Base-by-base conservation (phyloP, 768 basidiomycete species). In the Suillus subalutaceus region DNA sequence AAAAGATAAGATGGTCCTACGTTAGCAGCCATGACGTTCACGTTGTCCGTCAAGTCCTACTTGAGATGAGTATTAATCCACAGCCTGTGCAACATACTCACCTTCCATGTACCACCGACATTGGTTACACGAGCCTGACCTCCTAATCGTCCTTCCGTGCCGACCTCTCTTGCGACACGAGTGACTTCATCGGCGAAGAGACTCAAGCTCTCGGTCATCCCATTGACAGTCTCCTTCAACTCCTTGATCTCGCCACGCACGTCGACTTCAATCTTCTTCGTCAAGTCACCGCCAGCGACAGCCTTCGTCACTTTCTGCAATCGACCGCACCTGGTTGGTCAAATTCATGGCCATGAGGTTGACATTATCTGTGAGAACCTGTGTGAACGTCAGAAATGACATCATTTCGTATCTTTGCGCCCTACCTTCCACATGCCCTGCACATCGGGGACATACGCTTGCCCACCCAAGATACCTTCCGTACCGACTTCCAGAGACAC, bases 31-130 rank as follows among this genome's bases (percentile, higher is more conserved):
- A 97, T 97, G 72, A 94, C 88, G 74, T 97, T 97, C 71, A 97
- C 96, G 77, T 94, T 96, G 74, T 96, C 94, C 59, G 96, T 96
- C 80, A 98, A 82, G 74, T 95, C 92, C 81, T 86, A 72, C 50
- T 63, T 64, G 12, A 64, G 7, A 53, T 69, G 20, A 71, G 40
- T 32, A 6, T 26, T 40, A 5, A 50, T 26, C 37, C 62, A 16
- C 3, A 20, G 18, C 23, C 46, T 32, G 16, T 16, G 16, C 23
- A 55, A 23, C 16, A 15, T n/a, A 60, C 69, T 56, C 55, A 82
- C 84, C 82, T 95, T 95, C 97, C 97, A 99, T 0, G 94, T 97
- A 59, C 97, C 97, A 66, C 94, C 93, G 55, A 99, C 94, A 73
- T 95, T 93, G 68, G 90, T 91, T 44, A 99, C 97, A 63, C 90